Base-by-base conservation (phyloP, 1,139 yeast species). In the Scheffersomyces segobiensis region DNA sequence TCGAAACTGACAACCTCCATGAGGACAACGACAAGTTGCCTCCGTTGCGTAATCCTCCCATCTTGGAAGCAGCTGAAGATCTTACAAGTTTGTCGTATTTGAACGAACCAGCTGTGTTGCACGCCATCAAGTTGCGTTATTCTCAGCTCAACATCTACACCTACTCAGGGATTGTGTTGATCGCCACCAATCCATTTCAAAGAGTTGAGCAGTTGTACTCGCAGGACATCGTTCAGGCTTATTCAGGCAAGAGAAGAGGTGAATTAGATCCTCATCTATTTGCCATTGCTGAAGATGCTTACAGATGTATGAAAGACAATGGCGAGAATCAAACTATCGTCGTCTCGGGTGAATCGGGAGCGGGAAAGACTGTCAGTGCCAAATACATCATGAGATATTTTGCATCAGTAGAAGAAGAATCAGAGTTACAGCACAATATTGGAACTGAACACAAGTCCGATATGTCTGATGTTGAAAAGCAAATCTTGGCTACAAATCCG, bases 211-310 rank as follows among this genome's bases (percentile, higher is more conserved):
- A 91, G 67, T 81, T 95, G 57, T 96, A 96, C 73, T 88, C 97
- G 8, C 90, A 91, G 54, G 97, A 93, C 67, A 91, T 93, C 71
- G 91, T 95, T 61, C 97, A 93, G 73, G 95, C 97, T 18, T 95
- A 95, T 72, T 91, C 97, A 12, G 97, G 97, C 47, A 90, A 88
- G 69, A 85, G 91, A 68, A 84, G 98, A 70, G 98, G 97, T 49
- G 98, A 93, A 70, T 83, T 92, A 63, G 98, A 93, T 67, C 99
- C 99, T 3, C 99, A 95, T 80, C 82, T 95, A 71, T 95, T 95
- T 72, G 98, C 98, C 56, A 95, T 95, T 69, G 99, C 99, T 21
- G 98, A 95, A 73, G 98, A 95, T 68, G 98, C 99, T n/a, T 93
- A 93, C 71, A 82, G 97, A 70, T 89, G 97, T 72, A 93, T 95